Base-by-base conservation (phyloP, 2,329 filamentous ascomycete species). In the Fusarium hainanense region DNA sequence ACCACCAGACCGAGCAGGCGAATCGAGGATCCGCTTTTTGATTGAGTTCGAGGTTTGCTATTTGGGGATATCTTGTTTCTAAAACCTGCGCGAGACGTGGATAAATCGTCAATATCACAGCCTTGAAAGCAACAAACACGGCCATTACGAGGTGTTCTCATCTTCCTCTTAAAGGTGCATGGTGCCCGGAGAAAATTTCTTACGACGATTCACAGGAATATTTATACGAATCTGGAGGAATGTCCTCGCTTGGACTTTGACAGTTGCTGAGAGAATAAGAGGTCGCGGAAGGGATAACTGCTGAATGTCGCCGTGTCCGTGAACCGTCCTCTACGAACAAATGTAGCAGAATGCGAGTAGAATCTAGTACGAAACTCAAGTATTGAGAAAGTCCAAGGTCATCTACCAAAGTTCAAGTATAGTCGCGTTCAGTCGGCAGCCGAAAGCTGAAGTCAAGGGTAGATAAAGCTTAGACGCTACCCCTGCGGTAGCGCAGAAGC, bases 1-100 rank as follows among this genome's bases (percentile, higher is more conserved):
- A 88, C 86, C 85, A 88, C 79, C 79, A 79, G 79, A 78, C 79
- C 80, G 79, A 75, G 34, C 3, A 37, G 3, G 2, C 18, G 18
- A 37, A 37, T 37, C 34, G n/a, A 37, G 18, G 34, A 37, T 37
- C 34, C 34, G 34, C 34, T 37, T 37, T 37, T n/a, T n/a, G 6
- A 37, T n/a, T 37, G 34, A 37, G 18, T 37, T 37, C 34, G 34
- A n/a, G 10, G 10, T 2, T n/a, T 4, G 6, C 10, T 37, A 16
- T 37, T 1, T 6, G 0, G 0, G n/a, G n/a, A n/a, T n/a, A n/a
- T n/a, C n/a, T n/a, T n/a, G n/a, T n/a, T n/a, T n/a, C n/a, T n/a
- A n/a, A n/a, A n/a, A n/a, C n/a, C n/a, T n/a, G n/a, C n/a, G n/a
- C n/a, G n/a, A n/a, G n/a, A n/a, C n/a, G 30, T 30, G 13, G 30